These are phyloP conservation scores for Candida patagonica DNA, from an alignment of 805 yeast species.

Conservation along the genomic window DNA sequence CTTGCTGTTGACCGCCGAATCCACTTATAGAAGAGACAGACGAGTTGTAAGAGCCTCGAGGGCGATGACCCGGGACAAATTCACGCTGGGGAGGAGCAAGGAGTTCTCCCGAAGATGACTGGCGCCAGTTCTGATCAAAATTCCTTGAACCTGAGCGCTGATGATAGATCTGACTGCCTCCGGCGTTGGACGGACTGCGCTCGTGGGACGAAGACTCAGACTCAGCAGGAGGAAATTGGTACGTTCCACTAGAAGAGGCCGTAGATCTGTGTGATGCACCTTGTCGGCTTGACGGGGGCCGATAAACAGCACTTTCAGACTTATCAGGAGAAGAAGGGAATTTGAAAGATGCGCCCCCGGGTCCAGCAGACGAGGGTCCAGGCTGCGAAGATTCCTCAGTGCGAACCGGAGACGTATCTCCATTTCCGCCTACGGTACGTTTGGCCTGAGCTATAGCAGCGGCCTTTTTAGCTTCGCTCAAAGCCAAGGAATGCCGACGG, in stretches of 20 bases:
- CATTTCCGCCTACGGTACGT: conserved; percentile 16
- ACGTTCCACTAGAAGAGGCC: conserved; percentile 26
- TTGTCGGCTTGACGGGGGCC: conserved; percentile 1
- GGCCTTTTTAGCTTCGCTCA: conserved; percentile 88
- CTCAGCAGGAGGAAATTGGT: conserved; percentile 56
- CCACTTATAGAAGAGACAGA: conserved; percentile 43
- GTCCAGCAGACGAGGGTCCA: conserved; percentile 4
- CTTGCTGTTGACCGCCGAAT: conserved; percentile 15
- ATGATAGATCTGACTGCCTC: conserved; percentile 38
- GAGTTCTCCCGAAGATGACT: conserved; percentile 5
- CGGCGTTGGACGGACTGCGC: conserved; percentile 12
- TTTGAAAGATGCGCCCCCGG: conserved; percentile 15
- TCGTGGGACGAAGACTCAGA: conserved; percentile 17
- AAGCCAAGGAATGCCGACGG: conserved; percentile 86
- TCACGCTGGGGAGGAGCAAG: conserved; percentile 9
- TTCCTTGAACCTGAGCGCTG: conserved; percentile 32
- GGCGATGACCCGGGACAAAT: conserved; percentile 73
- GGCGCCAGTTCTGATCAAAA: conserved; percentile 22
- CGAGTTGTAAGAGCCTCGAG: conserved; percentile 51
- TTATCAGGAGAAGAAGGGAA: conserved; percentile 19
- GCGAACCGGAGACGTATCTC: conserved; percentile 7
- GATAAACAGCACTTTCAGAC: conserved; percentile 4
- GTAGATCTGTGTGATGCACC: conserved; percentile 1
- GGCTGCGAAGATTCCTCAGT: conserved; percentile 4
- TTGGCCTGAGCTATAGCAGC: conserved; percentile 89